Percentiles rank a stretch among this genome's conserved stretches.
phyloP scores from a whole-genome alignment of 306 rosid genomes.

The Malus domestica region DNA sequence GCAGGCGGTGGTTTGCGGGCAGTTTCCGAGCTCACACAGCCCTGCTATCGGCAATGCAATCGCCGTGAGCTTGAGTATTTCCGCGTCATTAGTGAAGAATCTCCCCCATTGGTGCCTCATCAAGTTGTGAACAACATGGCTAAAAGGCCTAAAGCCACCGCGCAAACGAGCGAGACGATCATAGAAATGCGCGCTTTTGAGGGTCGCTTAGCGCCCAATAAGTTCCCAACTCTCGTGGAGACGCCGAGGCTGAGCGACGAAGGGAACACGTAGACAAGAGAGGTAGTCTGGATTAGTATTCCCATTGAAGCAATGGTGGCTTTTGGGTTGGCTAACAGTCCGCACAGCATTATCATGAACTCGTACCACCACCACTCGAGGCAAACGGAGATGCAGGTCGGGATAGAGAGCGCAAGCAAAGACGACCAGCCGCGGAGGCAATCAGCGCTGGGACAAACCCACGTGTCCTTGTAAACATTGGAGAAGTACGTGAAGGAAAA shows the following conservation, averaged over 20 bases:
- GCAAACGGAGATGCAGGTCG: constrained; percentile 89
- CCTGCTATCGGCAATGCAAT: constrained; percentile 74
- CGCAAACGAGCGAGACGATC: constrained; percentile 61
- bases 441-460: constrained; percentile 73
- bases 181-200: constrained; percentile 63
- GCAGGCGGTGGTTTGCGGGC: constrained; percentile 90
- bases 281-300: constrained; percentile 75
- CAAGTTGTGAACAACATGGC: constrained; percentile 63
- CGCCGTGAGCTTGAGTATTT: constrained; percentile 65
- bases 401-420: constrained; percentile 59
- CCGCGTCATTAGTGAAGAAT: constrained; percentile 59
- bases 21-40: constrained; percentile 89
- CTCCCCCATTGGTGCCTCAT: constrained; percentile 81
- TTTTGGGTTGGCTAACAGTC: constrained; percentile 64
- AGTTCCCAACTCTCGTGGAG: constrained; percentile 74
- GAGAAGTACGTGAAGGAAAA: constrained; percentile 59
- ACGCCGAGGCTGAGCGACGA: constrained; percentile 81
- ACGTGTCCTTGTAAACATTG: constrained; percentile 63
- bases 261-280: constrained; percentile 82
- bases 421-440: constrained; percentile 75
- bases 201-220: constrained; percentile 72
- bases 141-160: constrained; percentile 45
- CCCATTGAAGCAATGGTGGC: constrained; percentile 93
- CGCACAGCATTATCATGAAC: constrained; percentile 81
- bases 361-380: constrained; percentile 99